These are phyloP conservation scores for Xanthoconium separans DNA, from an alignment of 1,284 basidiomycete genomes.

Conservation along the genomic window DNA sequence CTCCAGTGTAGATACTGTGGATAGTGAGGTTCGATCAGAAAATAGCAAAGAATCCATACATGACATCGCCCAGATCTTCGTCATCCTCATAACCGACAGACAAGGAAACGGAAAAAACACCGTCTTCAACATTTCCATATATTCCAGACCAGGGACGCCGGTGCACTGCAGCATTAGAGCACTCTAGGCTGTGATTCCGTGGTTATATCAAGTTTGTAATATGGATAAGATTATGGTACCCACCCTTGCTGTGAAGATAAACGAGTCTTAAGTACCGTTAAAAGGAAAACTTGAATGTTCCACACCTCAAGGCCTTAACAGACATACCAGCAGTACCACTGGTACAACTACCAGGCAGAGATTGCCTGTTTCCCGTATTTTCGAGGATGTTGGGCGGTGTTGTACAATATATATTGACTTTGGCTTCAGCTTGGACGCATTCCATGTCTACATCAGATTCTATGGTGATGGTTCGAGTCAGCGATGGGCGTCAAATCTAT, in stretches of 20 bases:
- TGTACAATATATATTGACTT: too few relatives aligned
- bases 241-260: constrained; percentile 15
- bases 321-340: too few relatives aligned
- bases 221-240: neutral
- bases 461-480: too few relatives aligned
- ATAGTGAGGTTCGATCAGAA: constrained; percentile 3
- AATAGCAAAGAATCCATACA: constrained; percentile 16
- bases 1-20: constrained; percentile 29
- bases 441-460: too few relatives aligned
- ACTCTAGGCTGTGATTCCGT: constrained; percentile 9
- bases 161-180: constrained; percentile 21
- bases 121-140: constrained; percentile 8
- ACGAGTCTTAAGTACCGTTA: neutral
- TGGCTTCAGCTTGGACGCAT: too few relatives aligned
- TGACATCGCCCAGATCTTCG: constrained; percentile 25
- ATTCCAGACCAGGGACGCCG: constrained; percentile 18
- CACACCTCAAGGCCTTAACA: too few relatives aligned
- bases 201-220: neutral
- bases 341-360: too few relatives aligned
- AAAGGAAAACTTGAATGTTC: neutral
- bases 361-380: too few relatives aligned
- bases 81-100: constrained; percentile 25
- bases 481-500: too few relatives aligned
- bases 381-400: too few relatives aligned
- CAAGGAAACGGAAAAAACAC: constrained; percentile 23